Base-by-base conservation (phyloP, 495 filamentous ascomycete species). In the Talaromyces stipitatus region DNA sequence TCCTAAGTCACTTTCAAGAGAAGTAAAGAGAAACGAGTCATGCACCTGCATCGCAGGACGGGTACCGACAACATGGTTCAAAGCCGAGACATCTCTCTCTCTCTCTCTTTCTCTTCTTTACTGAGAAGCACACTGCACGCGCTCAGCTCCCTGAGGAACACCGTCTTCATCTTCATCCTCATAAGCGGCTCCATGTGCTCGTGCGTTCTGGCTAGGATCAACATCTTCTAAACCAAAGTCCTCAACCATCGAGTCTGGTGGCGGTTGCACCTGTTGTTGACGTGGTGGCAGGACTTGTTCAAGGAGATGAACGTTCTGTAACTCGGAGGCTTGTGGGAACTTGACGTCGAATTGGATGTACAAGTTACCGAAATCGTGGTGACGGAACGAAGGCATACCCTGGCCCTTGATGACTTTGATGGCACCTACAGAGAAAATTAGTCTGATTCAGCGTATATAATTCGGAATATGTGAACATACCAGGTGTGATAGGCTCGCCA, bases 301-400 rank as follows among this genome's bases (percentile, higher is more conserved):
- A 24, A 99, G 83, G 6, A 81, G 74, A 16, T 85, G 80, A 9
- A 78, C 64, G 67, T 78, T 75, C 62, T 73, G 63, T 50, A 81
- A 73, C 47, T 76, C 67, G 48, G 81, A 70, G 63, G 78, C 76
- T 61, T 82, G 70, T 58, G 94, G 94, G 83, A 99, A 97, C 74
- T 95, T 95, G 76, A 99, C 91, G 60, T 89, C 84, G 78, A 99
- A 99, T 70, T 95, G 90, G 67, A 97, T 89, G 75, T 94, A 99
- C 59, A 99, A 83, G 74, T 97, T 99, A 59, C 94, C 94, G 68
- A 81, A 86, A 73, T 96, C 89, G 74, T 99, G 95, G 71, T 97
- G 95, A 58, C 95, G 87, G 74, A 83, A 88, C 0, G 95, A 96
- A 33, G 94, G 94, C 94, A 99, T 99, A 75, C 94, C 94, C 73